Percentiles rank a stretch among this genome's conserved stretches.
These are phyloP conservation scores for Skeletonema tropicum DNA, from an alignment of 108 stramenopile species.

Conservation along the genomic window DNA sequence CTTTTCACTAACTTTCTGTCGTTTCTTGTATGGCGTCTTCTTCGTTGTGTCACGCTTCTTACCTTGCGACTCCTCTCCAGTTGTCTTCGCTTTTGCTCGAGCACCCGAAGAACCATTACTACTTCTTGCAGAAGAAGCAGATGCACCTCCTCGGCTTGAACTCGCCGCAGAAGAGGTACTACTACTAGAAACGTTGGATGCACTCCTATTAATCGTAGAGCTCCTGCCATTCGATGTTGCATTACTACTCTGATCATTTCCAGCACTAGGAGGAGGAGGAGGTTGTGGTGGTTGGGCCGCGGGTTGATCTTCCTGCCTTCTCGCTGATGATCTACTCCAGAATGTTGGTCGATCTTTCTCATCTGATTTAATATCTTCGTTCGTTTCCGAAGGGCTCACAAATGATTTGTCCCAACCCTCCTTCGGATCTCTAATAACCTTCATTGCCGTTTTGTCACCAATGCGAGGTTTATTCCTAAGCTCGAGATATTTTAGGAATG, in stretches of 20 bases:
- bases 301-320: not conserved
- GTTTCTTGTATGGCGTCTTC: not conserved
- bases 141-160: not conserved
- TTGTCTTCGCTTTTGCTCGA: not conserved
- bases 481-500: constrained; percentile 42
- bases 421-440: constrained; percentile 31
- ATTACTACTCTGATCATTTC: not conserved
- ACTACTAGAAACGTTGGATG: not conserved
- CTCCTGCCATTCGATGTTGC: not conserved
- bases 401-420: constrained; percentile 35
- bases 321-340: not conserved
- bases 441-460: constrained; percentile 45
- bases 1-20: constrained; percentile 5
- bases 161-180: not conserved
- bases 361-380: not conserved
- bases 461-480: constrained; percentile 21
- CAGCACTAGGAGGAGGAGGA: not conserved
- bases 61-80: not conserved
- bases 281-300: not conserved
- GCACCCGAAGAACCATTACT: not conserved
- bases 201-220: not conserved
- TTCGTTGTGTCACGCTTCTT: constrained; percentile 2
- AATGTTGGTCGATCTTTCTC: not conserved
- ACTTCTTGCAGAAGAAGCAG: not conserved
- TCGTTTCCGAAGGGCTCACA: constrained; percentile 18